Evolutionary conservation across 2,329 filamentous ascomycete genomes (phyloP).

Genomic region (Pseudomassariella vexata): DNA sequence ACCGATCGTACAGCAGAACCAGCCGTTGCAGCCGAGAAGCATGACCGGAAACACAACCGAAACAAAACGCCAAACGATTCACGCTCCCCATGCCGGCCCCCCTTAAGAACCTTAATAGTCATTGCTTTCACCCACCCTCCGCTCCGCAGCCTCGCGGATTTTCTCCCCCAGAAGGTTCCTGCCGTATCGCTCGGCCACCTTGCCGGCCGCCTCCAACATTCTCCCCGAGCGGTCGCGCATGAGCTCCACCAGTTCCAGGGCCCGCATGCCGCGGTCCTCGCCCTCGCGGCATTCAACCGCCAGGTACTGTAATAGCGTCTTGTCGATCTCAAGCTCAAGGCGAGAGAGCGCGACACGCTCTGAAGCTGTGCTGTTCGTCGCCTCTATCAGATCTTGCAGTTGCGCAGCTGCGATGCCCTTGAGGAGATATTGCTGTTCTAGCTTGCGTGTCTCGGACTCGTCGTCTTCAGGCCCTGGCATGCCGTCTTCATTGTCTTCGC

Average conservation of each 20-base stretch:
- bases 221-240: constrained; percentile 80
- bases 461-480: constrained; percentile 24
- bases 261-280: constrained; percentile 91
- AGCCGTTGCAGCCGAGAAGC: too few species aligned
- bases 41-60: too few species aligned
- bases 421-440: constrained; percentile 80
- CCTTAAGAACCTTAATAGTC: too few species aligned
- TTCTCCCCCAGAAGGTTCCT: constrained; percentile 77
- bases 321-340: constrained; percentile 82
- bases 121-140: constrained; percentile 51
- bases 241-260: constrained; percentile 80
- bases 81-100: too few species aligned
- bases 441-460: constrained; percentile 47
- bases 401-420: constrained; percentile 67
- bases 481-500: constrained; percentile 26
- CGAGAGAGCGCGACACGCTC: constrained; percentile 64
- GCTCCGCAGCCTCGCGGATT: constrained; percentile 80
- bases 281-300: constrained; percentile 86
- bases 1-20: too few species aligned
- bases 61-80: too few species aligned
- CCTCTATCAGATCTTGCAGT: constrained; percentile 66
- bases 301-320: constrained; percentile 81
- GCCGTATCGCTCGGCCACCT: constrained; percentile 83
- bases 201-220: constrained; percentile 87
- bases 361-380: constrained; percentile 50